Evolutionary conservation across 1,139 yeast species (phyloP).

Genomic region (Hyphopichia pseudoburtonii): DNA sequence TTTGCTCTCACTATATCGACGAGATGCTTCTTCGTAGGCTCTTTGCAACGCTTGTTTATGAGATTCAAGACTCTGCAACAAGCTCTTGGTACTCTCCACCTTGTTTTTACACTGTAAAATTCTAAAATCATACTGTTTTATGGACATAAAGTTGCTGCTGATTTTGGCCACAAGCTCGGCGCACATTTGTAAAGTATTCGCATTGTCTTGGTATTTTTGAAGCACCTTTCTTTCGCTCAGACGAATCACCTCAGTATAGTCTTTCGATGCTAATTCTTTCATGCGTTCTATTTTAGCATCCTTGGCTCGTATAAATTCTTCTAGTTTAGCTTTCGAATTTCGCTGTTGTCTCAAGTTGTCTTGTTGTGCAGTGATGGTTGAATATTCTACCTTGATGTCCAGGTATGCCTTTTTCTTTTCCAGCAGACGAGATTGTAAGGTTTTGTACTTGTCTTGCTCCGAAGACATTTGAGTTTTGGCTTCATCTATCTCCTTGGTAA

Average conservation of each 20-base stretch:
- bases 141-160: conserved; percentile 21
- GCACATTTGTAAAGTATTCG: conserved; percentile 13
- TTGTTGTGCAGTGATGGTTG: conserved; percentile 10
- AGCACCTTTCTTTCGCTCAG: conserved; percentile 22
- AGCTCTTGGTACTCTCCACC: conserved; percentile 24
- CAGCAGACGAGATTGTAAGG: conserved; percentile 6
- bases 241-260: conserved; percentile 27
- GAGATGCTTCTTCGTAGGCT: conserved; percentile 40
- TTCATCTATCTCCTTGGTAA: conserved; percentile 17
- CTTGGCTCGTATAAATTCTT: conserved; percentile 20
- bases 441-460: conserved; percentile 17
- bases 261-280: conserved; percentile 25
- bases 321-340: conserved; percentile 9
- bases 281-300: conserved; percentile 25
- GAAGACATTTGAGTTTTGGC: conserved; percentile 7
- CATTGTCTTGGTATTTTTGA: conserved; percentile 22
- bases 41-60: conserved; percentile 27
- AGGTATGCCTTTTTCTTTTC: conserved; percentile 8
- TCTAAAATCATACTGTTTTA: conserved; percentile 19
- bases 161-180: conserved; percentile 19
- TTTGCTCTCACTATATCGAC: conserved; percentile 40
- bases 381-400: conserved; percentile 13
- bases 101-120: conserved; percentile 37
- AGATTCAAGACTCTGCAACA: conserved; percentile 36
- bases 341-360: conserved; percentile 11